Evolutionary conservation across 139 green algal species (phyloP).

Genomic region (Chlamydomonas applanata): DNA sequence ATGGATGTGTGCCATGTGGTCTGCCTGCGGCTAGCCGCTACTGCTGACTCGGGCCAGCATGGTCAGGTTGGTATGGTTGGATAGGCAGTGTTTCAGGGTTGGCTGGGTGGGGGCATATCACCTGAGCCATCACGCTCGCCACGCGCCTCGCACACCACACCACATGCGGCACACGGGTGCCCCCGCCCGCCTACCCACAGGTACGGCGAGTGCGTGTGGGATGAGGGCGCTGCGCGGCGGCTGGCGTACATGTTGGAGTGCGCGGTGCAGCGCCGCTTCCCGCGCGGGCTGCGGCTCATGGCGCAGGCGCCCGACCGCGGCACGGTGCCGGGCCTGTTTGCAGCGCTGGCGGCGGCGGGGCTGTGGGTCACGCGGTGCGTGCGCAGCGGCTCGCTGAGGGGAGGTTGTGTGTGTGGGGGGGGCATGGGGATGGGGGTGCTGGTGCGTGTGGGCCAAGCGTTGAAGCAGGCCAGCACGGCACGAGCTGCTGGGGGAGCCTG

Average conservation of each 20-base stretch:
- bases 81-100: no score
- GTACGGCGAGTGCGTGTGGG: constrained; percentile 51
- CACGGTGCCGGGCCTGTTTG: constrained; percentile 20
- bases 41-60: no score
- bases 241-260: constrained; percentile 74
- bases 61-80: no score
- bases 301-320: constrained; percentile 26
- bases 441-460: not conserved
- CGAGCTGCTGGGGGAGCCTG: not conserved
- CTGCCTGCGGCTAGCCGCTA: no score
- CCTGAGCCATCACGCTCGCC: no score
- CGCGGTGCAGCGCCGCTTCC: constrained; percentile 78
- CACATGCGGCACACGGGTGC: no score
- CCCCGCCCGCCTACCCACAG: no score
- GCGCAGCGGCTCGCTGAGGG: no score
- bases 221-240: constrained; percentile 55
- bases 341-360: constrained; percentile 19
- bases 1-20: no score
- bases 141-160: no score
- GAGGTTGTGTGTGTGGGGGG: no score
- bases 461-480: not conserved
- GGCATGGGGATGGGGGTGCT: not conserved
- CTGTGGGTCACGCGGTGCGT: constrained; percentile 31
- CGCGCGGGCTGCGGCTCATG: constrained; percentile 75
- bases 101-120: no score